Evolutionary conservation across 2,329 filamentous ascomycete genomes (phyloP).

Genomic region (Ceratocystis papillata): DNA sequence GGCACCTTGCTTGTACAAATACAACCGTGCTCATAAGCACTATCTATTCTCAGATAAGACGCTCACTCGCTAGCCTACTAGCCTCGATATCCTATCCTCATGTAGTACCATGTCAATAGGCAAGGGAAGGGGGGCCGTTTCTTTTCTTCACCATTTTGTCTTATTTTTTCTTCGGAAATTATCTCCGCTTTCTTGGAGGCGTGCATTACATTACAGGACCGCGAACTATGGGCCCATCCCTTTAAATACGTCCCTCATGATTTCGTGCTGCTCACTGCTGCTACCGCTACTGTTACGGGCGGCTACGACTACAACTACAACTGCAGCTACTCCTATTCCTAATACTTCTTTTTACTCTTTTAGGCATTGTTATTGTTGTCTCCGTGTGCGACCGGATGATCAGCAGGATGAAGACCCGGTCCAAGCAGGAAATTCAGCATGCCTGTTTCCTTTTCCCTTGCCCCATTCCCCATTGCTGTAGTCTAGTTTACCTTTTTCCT

Average conservation of each 20-base stretch:
- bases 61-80: background rate
- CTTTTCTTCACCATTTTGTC: too few relatives aligned
- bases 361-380: constrained; percentile 1
- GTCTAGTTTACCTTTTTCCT: constrained; percentile 7
- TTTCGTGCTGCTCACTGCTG: too few relatives aligned
- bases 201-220: too few relatives aligned
- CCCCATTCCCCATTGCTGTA: background rate
- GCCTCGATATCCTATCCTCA: background rate
- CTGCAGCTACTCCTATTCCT: too few relatives aligned
- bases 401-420: constrained; percentile 1
- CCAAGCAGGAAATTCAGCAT: background rate
- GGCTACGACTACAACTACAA: too few relatives aligned
- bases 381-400: constrained; percentile 8
- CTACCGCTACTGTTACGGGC: too few relatives aligned
- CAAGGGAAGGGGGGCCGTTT: too few relatives aligned
- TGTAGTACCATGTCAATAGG: background rate
- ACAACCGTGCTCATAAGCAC: constrained; percentile 1
- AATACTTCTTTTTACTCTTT: constrained; percentile 7
- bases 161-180: too few relatives aligned
- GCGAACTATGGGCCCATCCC: too few relatives aligned
- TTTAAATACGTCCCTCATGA: too few relatives aligned
- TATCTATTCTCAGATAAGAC: background rate
- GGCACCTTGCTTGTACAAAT: background rate
- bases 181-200: too few relatives aligned
- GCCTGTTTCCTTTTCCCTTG: background rate